Percentiles rank a stretch among this genome's conserved stretches.
phyloP scores from a whole-genome alignment of 2,329 filamentous ascomycete species.

The Magnaporthiopsis rhizophila region DNA sequence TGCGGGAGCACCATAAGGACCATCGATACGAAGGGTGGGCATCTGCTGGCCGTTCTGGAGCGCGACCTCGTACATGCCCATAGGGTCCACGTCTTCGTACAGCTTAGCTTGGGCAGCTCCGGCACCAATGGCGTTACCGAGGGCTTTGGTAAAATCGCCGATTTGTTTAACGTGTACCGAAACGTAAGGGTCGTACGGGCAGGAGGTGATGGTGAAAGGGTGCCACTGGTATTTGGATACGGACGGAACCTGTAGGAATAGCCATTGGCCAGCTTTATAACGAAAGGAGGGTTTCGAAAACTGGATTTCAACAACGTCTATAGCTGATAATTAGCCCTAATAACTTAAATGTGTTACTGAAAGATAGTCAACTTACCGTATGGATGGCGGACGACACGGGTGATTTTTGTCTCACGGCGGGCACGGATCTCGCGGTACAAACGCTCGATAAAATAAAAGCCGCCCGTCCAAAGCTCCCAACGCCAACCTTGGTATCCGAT shows the following conservation, averaged over 20 bases:
- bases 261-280: slow-evolving; percentile 97
- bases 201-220: slow-evolving; percentile 97
- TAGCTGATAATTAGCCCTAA: no score
- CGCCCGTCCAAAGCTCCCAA: slow-evolving; percentile 86
- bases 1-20: slow-evolving; percentile 91
- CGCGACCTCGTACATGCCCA: slow-evolving; percentile 97
- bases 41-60: slow-evolving; percentile 88
- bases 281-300: slow-evolving; percentile 94
- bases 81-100: slow-evolving; percentile 82
- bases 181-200: slow-evolving; percentile 90
- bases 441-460: slow-evolving; percentile 78
- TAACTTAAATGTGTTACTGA: neutral
- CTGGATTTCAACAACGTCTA: slow-evolving; percentile 92
- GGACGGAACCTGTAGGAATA: slow-evolving; percentile 88
- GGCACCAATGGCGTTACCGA: slow-evolving; percentile 93
- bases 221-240: slow-evolving; percentile 93
- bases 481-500: slow-evolving; percentile 94
- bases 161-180: slow-evolving; percentile 94
- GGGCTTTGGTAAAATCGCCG: slow-evolving; percentile 86
- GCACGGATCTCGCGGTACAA: slow-evolving; percentile 86
- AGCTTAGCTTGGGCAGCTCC: slow-evolving; percentile 80
- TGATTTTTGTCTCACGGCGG: slow-evolving; percentile 77
- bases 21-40: slow-evolving; percentile 84
- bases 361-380: slow-evolving; percentile 55
- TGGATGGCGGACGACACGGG: slow-evolving; percentile 88